These are phyloP conservation scores for Sclerotinia minor DNA, from an alignment of 2,329 filamentous ascomycete genomes.

Conservation along the genomic window DNA sequence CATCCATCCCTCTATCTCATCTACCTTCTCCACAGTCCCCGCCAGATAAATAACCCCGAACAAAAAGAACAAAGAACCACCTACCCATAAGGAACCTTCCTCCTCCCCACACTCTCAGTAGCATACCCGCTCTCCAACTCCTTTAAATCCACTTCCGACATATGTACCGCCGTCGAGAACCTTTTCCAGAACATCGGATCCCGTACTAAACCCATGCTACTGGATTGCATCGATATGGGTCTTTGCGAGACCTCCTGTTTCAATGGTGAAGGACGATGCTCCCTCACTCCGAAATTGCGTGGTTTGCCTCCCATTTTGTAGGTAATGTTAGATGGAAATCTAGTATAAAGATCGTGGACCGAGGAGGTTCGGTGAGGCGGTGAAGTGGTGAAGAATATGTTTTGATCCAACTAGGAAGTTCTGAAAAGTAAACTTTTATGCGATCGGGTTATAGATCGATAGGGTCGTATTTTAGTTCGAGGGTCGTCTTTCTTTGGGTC, in stretches of 20 bases:
- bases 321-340: not conserved
- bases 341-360: not conserved
- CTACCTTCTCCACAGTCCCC: too few relatives aligned
- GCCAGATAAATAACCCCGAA: too few relatives aligned
- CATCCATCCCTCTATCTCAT: not conserved
- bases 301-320: slow-evolving; percentile 33
- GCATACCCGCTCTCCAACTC: slow-evolving; percentile 33
- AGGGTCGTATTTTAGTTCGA: not conserved
- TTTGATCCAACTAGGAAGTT: not conserved
- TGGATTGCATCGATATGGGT: slow-evolving; percentile 23
- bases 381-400: not conserved
- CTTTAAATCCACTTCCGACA: slow-evolving; percentile 32
- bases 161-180: slow-evolving; percentile 40
- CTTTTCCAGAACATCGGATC: slow-evolving; percentile 43
- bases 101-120: slow-evolving; percentile 15
- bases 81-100: slow-evolving; percentile 21
- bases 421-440: not conserved
- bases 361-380: not conserved
- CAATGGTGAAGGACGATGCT: slow-evolving; percentile 39
- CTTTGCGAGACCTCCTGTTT: slow-evolving; percentile 35
- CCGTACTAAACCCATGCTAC: slow-evolving; percentile 36
- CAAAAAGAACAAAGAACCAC: not conserved
- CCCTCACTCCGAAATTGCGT: slow-evolving; percentile 29
- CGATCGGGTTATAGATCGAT: not conserved
- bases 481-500: not conserved